Conservation (phyloP, 345 rosid species). For the Melastoma malabathricum region DNA sequence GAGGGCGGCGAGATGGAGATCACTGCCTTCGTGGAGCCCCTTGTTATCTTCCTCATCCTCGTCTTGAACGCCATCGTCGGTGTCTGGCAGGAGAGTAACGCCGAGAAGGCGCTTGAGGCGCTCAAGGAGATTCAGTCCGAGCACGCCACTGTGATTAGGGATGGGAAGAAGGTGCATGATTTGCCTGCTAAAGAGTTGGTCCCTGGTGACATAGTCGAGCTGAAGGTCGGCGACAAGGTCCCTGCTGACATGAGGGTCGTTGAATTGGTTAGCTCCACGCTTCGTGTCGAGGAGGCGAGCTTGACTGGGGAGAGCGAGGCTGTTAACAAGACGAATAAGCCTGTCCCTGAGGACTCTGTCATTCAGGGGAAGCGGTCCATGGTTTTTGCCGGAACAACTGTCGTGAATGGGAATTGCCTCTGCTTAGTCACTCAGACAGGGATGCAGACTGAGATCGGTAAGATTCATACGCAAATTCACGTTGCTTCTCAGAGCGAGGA, state of each 20-base stretch:
- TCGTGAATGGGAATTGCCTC: conserved; percentile 26
- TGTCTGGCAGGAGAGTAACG: conserved; percentile 11
- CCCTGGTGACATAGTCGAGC: conserved; percentile 6
- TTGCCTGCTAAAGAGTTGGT: conserved; percentile 8
- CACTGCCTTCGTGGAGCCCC: background rate
- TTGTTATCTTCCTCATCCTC: conserved; percentile 8
- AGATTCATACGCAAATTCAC: too few species aligned
- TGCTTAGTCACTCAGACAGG: too few species aligned
- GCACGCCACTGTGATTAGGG: conserved; percentile 9
- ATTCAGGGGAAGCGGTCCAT: conserved; percentile 29
- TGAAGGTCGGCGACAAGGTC: too few species aligned
- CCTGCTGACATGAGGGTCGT: too few species aligned
- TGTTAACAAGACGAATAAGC: conserved; percentile 4
- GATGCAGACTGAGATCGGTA: too few species aligned
- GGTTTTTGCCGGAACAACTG: conserved; percentile 27
- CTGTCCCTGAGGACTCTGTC: conserved; percentile 18
- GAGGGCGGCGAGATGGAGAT: too few species aligned
- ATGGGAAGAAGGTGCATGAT: background rate
- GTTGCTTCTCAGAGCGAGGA: too few species aligned
- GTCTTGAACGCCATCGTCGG: conserved; percentile 9
- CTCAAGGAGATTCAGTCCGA: conserved; percentile 11
- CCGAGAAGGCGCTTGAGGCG: conserved; percentile 11
- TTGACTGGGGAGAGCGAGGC: conserved; percentile 11
- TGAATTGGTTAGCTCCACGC: too few species aligned
- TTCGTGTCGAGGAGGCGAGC: background rate